phyloP scores from a whole-genome alignment of 805 yeast genomes.

The Lachancea lanzarotensis region DNA sequence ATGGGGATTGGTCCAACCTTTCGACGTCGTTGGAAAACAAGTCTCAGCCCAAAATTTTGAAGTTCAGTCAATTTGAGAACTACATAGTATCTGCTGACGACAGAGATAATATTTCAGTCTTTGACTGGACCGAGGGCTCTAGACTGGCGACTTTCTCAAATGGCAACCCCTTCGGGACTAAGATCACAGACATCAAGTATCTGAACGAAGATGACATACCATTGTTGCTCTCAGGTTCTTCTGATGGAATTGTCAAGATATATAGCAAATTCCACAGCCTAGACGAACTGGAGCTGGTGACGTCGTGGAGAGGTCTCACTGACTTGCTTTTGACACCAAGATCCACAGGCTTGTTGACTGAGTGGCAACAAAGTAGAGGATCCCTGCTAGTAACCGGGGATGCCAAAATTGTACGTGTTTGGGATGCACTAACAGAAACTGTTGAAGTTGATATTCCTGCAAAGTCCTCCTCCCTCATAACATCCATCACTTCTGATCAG shows the following conservation, averaged over 20 bases:
- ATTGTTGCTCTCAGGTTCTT: conserved; percentile 76
- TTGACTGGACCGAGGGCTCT: conserved; percentile 74
- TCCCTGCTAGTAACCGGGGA: conserved; percentile 89
- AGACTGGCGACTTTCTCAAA: conserved; percentile 66
- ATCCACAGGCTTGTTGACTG: conserved; percentile 77
- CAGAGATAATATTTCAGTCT: conserved; percentile 72
- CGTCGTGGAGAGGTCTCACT: conserved; percentile 91
- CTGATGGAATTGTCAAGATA: conserved; percentile 89
- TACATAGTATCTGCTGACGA: conserved; percentile 76
- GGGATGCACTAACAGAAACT: conserved; percentile 96
- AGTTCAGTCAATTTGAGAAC: conserved; percentile 87
- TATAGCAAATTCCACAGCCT: conserved; percentile 66
- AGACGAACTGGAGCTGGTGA: conserved; percentile 53
- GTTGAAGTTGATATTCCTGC: conserved; percentile 87
- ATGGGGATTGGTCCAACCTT: conserved; percentile 78
- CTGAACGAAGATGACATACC: conserved; percentile 92
- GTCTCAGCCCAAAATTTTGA: conserved; percentile 71
- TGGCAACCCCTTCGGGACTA: conserved; percentile 81
- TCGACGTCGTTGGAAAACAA: conserved; percentile 56
- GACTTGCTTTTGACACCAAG: conserved; percentile 76
- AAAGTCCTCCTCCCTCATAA: conserved; percentile 80
- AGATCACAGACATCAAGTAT: conserved; percentile 77
- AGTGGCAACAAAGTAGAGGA: conserved; percentile 97
- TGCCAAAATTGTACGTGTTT: conserved; percentile 79
- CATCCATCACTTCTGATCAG: conserved; percentile 88